Conservation (phyloP, 805 yeast species). For the Sungouiozyma intestinalis region DNA sequence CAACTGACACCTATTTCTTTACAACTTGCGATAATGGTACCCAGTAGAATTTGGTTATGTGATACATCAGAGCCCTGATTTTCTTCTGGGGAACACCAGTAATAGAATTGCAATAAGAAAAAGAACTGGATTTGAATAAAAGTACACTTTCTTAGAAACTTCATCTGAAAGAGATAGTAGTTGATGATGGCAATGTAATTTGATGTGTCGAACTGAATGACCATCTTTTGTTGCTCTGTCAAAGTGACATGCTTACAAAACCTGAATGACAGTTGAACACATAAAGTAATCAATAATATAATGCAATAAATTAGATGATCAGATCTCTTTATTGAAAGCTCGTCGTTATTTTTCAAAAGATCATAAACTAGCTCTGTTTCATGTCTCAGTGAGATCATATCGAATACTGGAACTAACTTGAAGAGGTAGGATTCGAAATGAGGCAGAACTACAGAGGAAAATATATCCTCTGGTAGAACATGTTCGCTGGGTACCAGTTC, state of each 20-base stretch:
- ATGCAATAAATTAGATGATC: constrained; percentile 21
- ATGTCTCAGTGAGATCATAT: constrained; percentile 9
- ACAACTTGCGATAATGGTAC: constrained; percentile 21
- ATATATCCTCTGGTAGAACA: constrained; percentile 11
- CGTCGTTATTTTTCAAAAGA: constrained; percentile 5
- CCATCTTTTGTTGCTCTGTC: constrained; percentile 2
- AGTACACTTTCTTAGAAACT: constrained; percentile 21
- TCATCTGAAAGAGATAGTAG: constrained; percentile 16
- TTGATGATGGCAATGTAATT: constrained; percentile 19
- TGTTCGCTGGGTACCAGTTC: constrained; percentile 4
- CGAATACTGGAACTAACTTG: constrained; percentile 18
- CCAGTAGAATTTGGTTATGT: constrained; percentile 22
- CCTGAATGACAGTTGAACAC: constrained; percentile 18
- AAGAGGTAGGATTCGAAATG: constrained; percentile 14
- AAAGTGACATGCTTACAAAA: constrained; percentile 7
- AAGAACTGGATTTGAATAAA: constrained; percentile 21
- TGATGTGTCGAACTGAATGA: constrained; percentile 13
- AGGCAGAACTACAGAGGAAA: constrained; percentile 15
- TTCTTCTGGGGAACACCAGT: constrained; percentile 28
- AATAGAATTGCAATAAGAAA: constrained; percentile 21
- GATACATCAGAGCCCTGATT: constrained; percentile 25
- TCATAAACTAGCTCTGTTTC: constrained; percentile 13
- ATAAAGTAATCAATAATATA: constrained; percentile 16
- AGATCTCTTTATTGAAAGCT: constrained; percentile 9
- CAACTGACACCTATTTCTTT: constrained; percentile 24